These are phyloP conservation scores for Aureobasidium leucospermi DNA, from an alignment of 2,329 filamentous ascomycete genomes.

Conservation along the genomic window DNA sequence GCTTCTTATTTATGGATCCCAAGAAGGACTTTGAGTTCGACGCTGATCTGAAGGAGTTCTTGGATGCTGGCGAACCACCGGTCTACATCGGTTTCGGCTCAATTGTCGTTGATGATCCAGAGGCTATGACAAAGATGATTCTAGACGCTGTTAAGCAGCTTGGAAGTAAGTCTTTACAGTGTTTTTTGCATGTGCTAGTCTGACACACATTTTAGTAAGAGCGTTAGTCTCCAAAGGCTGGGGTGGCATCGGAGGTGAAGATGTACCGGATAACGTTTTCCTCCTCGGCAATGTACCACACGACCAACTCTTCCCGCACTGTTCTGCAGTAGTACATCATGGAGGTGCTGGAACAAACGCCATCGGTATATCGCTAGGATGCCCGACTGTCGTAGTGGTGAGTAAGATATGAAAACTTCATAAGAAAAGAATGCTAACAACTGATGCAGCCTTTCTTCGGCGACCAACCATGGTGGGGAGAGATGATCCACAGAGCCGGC, in stretches of 20 bases:
- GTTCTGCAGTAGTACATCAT: constrained; percentile 51
- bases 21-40: constrained; percentile 49
- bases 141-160: constrained; percentile 58
- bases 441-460: constrained; percentile 44
- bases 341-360: constrained; percentile 55
- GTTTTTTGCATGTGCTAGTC: not conserved
- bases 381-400: constrained; percentile 45
- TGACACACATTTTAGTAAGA: not conserved
- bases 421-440: too few species aligned
- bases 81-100: constrained; percentile 80
- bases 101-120: constrained; percentile 71
- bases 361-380: constrained; percentile 44
- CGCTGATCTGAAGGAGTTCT: not conserved
- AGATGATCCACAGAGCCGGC: constrained; percentile 43
- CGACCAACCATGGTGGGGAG: constrained; percentile 50
- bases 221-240: constrained; percentile 48
- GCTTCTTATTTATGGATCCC: constrained; percentile 65
- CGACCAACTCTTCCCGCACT: constrained; percentile 51
- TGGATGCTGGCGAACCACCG: constrained; percentile 63
- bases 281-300: constrained; percentile 48
- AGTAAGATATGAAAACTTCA: too few species aligned
- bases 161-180: constrained; percentile 36
- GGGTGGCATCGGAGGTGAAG: constrained; percentile 40
- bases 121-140: constrained; percentile 61
- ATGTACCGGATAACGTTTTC: constrained; percentile 39